Evolutionary conservation across 2,329 filamentous ascomycete genomes (phyloP).

Genomic region (Trichoderma harzianum): DNA sequence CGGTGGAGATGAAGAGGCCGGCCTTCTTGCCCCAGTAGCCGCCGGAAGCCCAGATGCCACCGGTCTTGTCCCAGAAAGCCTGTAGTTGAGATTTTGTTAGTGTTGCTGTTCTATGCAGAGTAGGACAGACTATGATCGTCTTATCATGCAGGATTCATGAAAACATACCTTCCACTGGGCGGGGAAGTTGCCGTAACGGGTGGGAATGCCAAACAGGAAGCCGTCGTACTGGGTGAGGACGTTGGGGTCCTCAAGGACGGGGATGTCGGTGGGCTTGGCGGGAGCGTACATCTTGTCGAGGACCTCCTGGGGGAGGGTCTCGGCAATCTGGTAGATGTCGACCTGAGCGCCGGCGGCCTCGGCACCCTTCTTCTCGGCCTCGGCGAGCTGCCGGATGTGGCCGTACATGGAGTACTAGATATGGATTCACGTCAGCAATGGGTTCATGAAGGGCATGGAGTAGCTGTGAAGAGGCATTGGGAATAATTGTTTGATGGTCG

Average conservation of each 20-base stretch:
- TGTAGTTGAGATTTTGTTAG: slow-evolving; percentile 17
- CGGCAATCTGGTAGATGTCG: slow-evolving; percentile 81
- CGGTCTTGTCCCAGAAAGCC: slow-evolving; percentile 85
- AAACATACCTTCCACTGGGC: slow-evolving; percentile 77
- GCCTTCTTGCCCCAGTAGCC: slow-evolving; percentile 84
- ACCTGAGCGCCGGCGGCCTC: slow-evolving; percentile 78
- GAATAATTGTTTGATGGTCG: too few relatives aligned
- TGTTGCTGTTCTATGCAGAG: background rate
- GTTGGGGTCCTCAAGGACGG: slow-evolving; percentile 55
- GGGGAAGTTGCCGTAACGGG: slow-evolving; percentile 94
- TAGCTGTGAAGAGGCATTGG: background rate
- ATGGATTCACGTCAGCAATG: background rate
- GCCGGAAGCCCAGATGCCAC: slow-evolving; percentile 76
- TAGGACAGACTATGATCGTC: background rate
- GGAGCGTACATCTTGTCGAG: slow-evolving; percentile 89
- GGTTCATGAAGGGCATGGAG: background rate
- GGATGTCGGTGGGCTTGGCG: slow-evolving; percentile 65
- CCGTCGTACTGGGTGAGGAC: slow-evolving; percentile 75
- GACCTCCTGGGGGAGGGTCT: slow-evolving; percentile 83
- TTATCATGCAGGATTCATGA: too few relatives aligned
- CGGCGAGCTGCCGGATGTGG: slow-evolving; percentile 78
- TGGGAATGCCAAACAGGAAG: slow-evolving; percentile 91
- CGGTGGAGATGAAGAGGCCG: slow-evolving; percentile 88
- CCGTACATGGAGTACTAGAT: slow-evolving; percentile 90
- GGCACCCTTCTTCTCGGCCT: slow-evolving; percentile 88